phyloP scores from a whole-genome alignment of 2,329 filamentous ascomycete species.

The Alternaria postmessia region DNA sequence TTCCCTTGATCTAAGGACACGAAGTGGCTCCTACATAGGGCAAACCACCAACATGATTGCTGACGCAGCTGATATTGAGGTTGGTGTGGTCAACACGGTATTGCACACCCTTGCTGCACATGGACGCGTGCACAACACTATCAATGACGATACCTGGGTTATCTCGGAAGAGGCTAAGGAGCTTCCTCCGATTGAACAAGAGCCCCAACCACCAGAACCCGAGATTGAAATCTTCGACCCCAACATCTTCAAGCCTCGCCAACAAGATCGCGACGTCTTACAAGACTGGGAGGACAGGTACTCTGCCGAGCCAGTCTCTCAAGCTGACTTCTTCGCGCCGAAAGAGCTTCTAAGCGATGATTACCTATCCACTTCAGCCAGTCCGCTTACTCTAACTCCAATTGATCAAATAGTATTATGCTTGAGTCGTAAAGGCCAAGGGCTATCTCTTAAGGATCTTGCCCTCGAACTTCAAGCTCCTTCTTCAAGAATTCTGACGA shows the following conservation, averaged over 20 bases:
- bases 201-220: background rate
- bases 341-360: too few relatives aligned
- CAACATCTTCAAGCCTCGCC: too few relatives aligned
- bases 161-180: conserved; percentile 1
- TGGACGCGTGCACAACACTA: conserved; percentile 24
- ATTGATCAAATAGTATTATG: background rate
- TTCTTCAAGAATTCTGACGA: too few relatives aligned
- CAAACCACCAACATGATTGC: conserved; percentile 17
- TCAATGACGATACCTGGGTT: conserved; percentile 28
- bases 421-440: background rate
- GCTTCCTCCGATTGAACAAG: background rate
- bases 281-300: too few relatives aligned
- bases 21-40: conserved; percentile 31
- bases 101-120: conserved; percentile 2
- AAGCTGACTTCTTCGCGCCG: too few relatives aligned
- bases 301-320: too few relatives aligned
- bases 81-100: too few relatives aligned
- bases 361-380: too few relatives aligned
- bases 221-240: too few relatives aligned
- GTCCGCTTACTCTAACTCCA: background rate
- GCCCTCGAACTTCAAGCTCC: background rate
- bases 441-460: background rate
- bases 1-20: conserved; percentile 17
- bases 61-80: background rate
- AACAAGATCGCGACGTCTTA: too few relatives aligned